Base-by-base conservation (phyloP, 805 yeast genomes). In the Danielozyma ontarioensis region DNA sequence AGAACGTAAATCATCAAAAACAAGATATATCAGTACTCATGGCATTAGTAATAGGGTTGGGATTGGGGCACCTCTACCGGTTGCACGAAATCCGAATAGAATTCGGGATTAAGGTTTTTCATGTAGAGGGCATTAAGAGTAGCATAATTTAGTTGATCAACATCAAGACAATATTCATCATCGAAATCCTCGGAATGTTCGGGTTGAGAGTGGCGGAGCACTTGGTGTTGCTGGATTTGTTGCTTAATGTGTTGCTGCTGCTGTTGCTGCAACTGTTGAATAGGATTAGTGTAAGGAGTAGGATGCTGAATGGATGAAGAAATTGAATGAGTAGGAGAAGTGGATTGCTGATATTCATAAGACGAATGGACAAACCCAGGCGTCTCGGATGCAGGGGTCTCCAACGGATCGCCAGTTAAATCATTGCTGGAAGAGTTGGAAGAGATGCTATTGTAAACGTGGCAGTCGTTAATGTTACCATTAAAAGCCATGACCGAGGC, bases 81-180 rank as follows among this genome's bases (percentile, higher is more conserved):
- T n/a, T n/a, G n/a, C n/a, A n/a, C n/a, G n/a, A n/a, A n/a, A n/a
- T n/a, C n/a, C n/a, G n/a, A n/a, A n/a, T n/a, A n/a, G n/a, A n/a
- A n/a, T n/a, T n/a, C n/a, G n/a, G n/a, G n/a, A n/a, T n/a, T n/a
- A n/a, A n/a, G n/a, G 10, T 10, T 19, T 10, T 19, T 19, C 22
- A 19, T 19, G 29, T 40, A 37, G 31, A 33, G 37, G 36, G 37
- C 35, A 32, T 41, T 41, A 34, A 38, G 35, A 5, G 40, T 33
- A 11, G 42, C 42, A 15, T 37, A 26, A 33, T 55, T 54, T 53
- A 64, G 55, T 45, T 66, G 72, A 35, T 65, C 71, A 11, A 59
- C 48, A 41, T 65, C 71, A 34, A 65, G 57, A 44, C 72, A 65
- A 40, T 44, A 65, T 23, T 64, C 70, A 36, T 65, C 71, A 39